These are phyloP conservation scores for Emericellopsis cladophorae DNA, from an alignment of 2,329 filamentous ascomycete genomes.

Conservation along the genomic window DNA sequence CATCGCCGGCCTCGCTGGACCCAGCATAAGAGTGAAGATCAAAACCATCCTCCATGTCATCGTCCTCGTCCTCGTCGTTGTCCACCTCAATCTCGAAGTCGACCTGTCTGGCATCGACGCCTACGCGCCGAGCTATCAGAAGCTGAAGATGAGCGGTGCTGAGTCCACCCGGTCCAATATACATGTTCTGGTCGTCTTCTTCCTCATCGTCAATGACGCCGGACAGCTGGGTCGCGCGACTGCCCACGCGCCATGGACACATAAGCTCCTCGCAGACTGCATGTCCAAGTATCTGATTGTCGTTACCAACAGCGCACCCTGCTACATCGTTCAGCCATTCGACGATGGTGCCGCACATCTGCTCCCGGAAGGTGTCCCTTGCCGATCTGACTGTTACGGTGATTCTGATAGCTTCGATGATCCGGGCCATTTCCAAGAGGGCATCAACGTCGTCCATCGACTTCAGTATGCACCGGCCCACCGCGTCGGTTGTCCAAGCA, in stretches of 20 bases:
- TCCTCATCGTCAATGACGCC: constrained; percentile 29
- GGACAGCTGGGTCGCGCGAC: constrained; percentile 60
- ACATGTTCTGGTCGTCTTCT: constrained; percentile 30
- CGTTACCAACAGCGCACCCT: constrained; percentile 71
- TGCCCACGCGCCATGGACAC: constrained; percentile 76
- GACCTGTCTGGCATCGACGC: constrained; percentile 13
- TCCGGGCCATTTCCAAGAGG: constrained; percentile 65
- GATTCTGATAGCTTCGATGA: constrained; percentile 90
- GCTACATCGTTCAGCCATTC: constrained; percentile 93
- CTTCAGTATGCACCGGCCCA: constrained; percentile 76
- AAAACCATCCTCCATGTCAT: constrained; percentile 24
- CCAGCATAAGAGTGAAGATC: constrained; percentile 21
- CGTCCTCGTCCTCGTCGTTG: constrained; percentile 17
- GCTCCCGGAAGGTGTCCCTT: constrained; percentile 88
- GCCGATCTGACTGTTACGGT: constrained; percentile 91
- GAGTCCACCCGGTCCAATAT: too few relatives aligned
- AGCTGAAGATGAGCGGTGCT: constrained; percentile 16
- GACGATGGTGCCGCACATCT: constrained; percentile 97
- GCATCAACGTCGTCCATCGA: constrained; percentile 60
- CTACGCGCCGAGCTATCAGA: constrained; percentile 21
- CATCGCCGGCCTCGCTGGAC: constrained; percentile 39
- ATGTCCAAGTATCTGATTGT: constrained; percentile 65
- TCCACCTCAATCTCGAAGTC: constrained; percentile 15
- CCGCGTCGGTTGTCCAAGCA: constrained; percentile 78
- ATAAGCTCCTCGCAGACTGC: constrained; percentile 87